Evolutionary conservation across 2,329 filamentous ascomycete genomes (phyloP), one percentile per base, ranked within the genome.

Genomic region (Diaporthe sp.): DNA sequence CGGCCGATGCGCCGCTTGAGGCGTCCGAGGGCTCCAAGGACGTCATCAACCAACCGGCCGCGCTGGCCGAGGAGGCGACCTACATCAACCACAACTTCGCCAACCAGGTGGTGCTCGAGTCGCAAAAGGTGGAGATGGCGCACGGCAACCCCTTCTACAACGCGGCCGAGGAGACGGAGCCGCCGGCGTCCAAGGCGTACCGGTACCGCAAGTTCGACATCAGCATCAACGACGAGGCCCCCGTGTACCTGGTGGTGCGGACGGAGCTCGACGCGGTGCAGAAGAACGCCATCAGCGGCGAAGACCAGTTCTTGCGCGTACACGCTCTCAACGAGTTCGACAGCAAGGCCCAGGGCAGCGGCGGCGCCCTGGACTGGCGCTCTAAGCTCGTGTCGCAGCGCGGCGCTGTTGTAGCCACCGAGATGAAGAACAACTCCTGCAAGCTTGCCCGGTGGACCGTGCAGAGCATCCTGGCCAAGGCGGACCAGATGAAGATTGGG

Each of bases 351-450:
- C 96, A 97, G 83, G 97, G 97, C 79, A 94, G 94, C 78, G 97
- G 97, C 79, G 95, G 96, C 77, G 97, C 97, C 72, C 90, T 99
- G 70, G 97, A 99, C 90, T 99, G 97, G 97, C 91, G 97, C 83
- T 93, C 92, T 79, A 99, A 99, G 91, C 91, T 99, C 75, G 94
- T 94, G 77, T 95, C 93, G 80, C 96, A 98, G 88, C 94, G 97
- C 81, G 97, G 97, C 92, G 97, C 97, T 73, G 96, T 99, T 56
- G 94, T 99, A 35, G 97, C 97, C 27, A 99, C 97, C 17, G 97
- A 99, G 88, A 99, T 99, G 97, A 99, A 99, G 94, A 99, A 99
- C 92, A 99, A 99, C 91, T 95, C 92, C 82, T 97, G 95, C 93
- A 99, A 99, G 89, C 92, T 99, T 77, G 97, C 97, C 74, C 90